Conservation (phyloP, 164 flowering plant species). For the Chimonanthus praecox region DNA sequence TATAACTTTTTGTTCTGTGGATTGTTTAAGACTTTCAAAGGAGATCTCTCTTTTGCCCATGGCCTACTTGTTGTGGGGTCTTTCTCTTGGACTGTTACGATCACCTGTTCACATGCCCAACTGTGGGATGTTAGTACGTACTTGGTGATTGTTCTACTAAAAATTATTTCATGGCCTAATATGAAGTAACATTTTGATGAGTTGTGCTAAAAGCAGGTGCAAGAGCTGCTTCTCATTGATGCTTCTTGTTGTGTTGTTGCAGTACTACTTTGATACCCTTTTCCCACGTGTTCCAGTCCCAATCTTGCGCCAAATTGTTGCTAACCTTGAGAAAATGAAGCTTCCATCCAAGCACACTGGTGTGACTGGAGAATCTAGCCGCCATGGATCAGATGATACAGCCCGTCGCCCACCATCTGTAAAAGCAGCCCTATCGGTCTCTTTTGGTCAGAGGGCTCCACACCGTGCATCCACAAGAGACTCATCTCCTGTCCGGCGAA, state of each 20-base stretch:
- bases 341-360: slow-evolving; percentile 81
- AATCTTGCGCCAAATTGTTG: slow-evolving; percentile 64
- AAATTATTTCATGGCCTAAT: not conserved
- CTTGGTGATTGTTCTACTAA: not conserved
- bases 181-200: not conserved
- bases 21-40: not conserved
- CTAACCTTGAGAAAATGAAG: slow-evolving; percentile 88
- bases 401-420: slow-evolving; percentile 98
- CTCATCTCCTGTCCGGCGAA: slow-evolving; percentile 94
- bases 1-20: not conserved
- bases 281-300: slow-evolving; percentile 97
- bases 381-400: slow-evolving; percentile 92
- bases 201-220: not conserved
- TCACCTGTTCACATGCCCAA: not conserved
- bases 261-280: slow-evolving; percentile 98
- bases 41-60: not conserved
- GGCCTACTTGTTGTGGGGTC: not conserved
- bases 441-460: slow-evolving; percentile 99
- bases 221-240: not conserved
- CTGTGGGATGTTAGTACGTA: not conserved
- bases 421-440: slow-evolving; percentile 96
- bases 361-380: slow-evolving; percentile 70
- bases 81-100: not conserved
- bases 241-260: slow-evolving; percentile 17
- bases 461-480: slow-evolving; percentile 98